Base-by-base conservation (phyloP, 2,329 filamentous ascomycete genomes). In the Aspergillus ochraceoroseus region DNA sequence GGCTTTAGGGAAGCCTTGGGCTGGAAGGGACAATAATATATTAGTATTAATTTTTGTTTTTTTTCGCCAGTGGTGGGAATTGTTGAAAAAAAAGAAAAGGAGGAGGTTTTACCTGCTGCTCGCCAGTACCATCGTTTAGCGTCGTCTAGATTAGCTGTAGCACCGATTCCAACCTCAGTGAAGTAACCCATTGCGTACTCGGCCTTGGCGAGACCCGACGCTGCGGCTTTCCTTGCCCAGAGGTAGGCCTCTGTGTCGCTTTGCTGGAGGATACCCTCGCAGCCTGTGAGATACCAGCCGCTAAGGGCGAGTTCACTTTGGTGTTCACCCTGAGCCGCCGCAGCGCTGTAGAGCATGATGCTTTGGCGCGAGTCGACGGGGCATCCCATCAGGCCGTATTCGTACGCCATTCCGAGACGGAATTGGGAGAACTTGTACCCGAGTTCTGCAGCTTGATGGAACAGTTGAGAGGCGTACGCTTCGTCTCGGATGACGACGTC, bases 111-210 rank as follows among this genome's bases (percentile, higher is more conserved):
- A 95, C 90, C 85, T 61, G 92, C 92, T 66, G 92, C 89, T 63
- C 90, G 77, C 77, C 89, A 95, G 68, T 98, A 98, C 92, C 92
- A 98, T 55, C 88, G 79, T 74, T 94, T 95, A 14, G 90, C 92
- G 67, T 96, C 92, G 57, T 98, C 92, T 54, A 95, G 57, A 62
- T 90, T 94, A 6, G 85, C 80, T 11, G 83, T 74, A 49, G 87
- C 82, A 19, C 92, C 92, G 54, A 98, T 96, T 8, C 92, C 92
- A 33, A 92, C 83, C 66, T 98, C 92, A 0, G 87, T 94, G 60
- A 94, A 95, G 67, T 96, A 95, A 0, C 92, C 92, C 85, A 98
- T 95, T 0, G 90, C 92, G 67, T 95, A 96, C 68, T 96, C 86
- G 0, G 92, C 92, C 71, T 96, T 98, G 5, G 87, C 82, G 25